phyloP scores from a whole-genome alignment of 345 rosid genomes.

The Salix brachista region DNA sequence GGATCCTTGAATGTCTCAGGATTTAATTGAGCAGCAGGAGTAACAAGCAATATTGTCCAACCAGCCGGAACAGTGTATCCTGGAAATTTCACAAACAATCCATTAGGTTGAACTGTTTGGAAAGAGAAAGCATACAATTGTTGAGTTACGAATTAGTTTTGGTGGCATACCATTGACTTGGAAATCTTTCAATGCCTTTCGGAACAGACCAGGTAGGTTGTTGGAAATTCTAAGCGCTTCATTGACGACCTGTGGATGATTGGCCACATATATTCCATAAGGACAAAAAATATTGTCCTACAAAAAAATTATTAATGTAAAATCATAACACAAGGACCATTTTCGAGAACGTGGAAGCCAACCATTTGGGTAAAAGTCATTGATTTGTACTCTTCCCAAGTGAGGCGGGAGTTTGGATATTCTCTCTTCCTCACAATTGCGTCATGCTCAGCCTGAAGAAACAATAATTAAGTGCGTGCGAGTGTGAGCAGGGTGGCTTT shows the following conservation, averaged over 20 bases:
- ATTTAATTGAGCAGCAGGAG: neutral
- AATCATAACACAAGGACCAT: neutral
- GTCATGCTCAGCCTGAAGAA: constrained; percentile 29
- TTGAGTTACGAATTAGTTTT: neutral
- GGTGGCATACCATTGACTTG: constrained; percentile 1
- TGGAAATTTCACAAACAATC: neutral
- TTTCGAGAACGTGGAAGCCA: neutral
- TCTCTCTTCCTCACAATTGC: constrained; percentile 1
- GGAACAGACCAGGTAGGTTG: neutral
- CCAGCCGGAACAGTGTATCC: neutral
- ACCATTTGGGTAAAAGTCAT: constrained; percentile 30
- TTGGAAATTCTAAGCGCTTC: neutral
- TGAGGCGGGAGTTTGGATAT: constrained; percentile 8
- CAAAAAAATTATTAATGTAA: neutral
- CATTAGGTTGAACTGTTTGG: no score
- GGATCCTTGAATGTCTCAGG: neutral
- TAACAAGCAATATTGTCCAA: neutral
- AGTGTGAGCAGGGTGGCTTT: neutral
- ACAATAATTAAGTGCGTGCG: neutral
- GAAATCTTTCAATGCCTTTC: constrained; percentile 36
- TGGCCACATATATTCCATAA: neutral
- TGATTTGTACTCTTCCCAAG: constrained; percentile 2
- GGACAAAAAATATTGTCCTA: no score
- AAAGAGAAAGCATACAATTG: neutral
- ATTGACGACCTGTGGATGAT: neutral